Evolutionary conservation across 2,329 filamentous ascomycete species (phyloP).

Genomic region (Apiospora rasikravindrae): DNA sequence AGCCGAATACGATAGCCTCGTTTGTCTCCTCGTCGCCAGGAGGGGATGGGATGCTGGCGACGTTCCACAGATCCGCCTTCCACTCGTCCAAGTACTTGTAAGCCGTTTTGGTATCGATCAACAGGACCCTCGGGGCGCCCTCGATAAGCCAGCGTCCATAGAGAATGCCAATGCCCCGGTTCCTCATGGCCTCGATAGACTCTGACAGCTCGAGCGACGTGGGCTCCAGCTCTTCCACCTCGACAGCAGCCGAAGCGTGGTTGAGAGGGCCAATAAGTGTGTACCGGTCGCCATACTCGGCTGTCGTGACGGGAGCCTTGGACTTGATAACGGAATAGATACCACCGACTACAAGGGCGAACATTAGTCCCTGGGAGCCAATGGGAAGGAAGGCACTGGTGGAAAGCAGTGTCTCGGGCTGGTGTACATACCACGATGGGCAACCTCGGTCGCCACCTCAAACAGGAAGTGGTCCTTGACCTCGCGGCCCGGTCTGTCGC

Average conservation of each 20-base stretch:
- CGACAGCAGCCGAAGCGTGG: slow-evolving; percentile 90
- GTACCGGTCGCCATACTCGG: slow-evolving; percentile 98
- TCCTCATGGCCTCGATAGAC: slow-evolving; percentile 91
- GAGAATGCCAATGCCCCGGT: slow-evolving; percentile 85
- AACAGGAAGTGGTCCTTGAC: slow-evolving; percentile 96
- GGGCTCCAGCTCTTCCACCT: slow-evolving; percentile 92
- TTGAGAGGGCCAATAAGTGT: slow-evolving; percentile 95
- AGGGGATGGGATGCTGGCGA: slow-evolving; percentile 91
- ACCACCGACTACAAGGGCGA: slow-evolving; percentile 74
- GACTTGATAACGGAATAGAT: slow-evolving; percentile 99
- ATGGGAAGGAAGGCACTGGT: slow-evolving; percentile 6
- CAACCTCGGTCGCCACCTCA: slow-evolving; percentile 95
- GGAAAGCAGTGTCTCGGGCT: slow-evolving; percentile 16
- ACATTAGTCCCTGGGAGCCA: not conserved
- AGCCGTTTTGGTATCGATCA: slow-evolving; percentile 94
- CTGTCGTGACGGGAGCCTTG: slow-evolving; percentile 95
- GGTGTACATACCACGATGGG: slow-evolving; percentile 79
- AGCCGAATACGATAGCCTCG: slow-evolving; percentile 96
- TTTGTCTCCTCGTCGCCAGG: slow-evolving; percentile 93
- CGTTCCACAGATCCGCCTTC: slow-evolving; percentile 95
- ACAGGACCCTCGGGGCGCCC: slow-evolving; percentile 87
- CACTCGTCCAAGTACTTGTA: slow-evolving; percentile 93
- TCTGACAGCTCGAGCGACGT: slow-evolving; percentile 77
- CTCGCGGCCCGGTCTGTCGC: slow-evolving; percentile 62
- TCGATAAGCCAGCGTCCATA: slow-evolving; percentile 99